Base-by-base conservation (phyloP, 371 early-diverging fungal genomes). In the Mortierella sp. region DNA sequence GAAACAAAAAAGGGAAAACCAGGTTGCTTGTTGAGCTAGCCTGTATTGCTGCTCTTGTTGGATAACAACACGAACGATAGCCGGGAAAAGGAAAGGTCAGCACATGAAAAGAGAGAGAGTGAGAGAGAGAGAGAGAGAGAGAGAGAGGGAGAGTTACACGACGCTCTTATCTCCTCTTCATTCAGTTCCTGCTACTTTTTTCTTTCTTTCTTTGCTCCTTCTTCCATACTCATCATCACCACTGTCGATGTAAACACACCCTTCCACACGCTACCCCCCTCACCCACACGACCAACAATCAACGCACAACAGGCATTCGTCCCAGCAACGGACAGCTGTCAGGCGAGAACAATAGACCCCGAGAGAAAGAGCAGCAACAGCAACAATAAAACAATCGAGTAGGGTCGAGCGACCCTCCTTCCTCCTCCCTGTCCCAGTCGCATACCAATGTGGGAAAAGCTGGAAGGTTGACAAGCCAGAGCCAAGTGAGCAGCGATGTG, bases 151-250 rank as follows among this genome's bases (percentile, higher is more conserved):
- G 43, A 40, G 43, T 61, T 61, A 34, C 61, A 61, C 61, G 61
- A 61, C 31, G 57, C 16, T 57, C 59, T 57, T 57, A 57, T 57
- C 59, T 57, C 67, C 59, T 57, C 67, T 24, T 67, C 67, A 40
- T 16, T 19, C 57, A 1, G 21, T 10, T 37, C 34, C 8, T 64
- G 11, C 21, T 1, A 8, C 21, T 37, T 28, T 16, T 31, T 31
- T 31, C 13, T 10, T 57, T n/a, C n/a, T n/a, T n/a, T n/a, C n/a
- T n/a, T n/a, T n/a, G n/a, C n/a, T n/a, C n/a, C n/a, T 31, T 31
- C 13, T 10, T 57, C 26, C 57, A 3, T 19, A 14, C 5, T 34
- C 19, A 19, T 59, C 19, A 31, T 19, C 34, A 31, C 34, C 37
- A 9, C 16, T 16, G 31, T 59, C 61, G 19, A 16, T 0, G 31